Evolutionary conservation across 1,284 basidiomycete species (phyloP).

Genomic region (Termitomyces sp.): DNA sequence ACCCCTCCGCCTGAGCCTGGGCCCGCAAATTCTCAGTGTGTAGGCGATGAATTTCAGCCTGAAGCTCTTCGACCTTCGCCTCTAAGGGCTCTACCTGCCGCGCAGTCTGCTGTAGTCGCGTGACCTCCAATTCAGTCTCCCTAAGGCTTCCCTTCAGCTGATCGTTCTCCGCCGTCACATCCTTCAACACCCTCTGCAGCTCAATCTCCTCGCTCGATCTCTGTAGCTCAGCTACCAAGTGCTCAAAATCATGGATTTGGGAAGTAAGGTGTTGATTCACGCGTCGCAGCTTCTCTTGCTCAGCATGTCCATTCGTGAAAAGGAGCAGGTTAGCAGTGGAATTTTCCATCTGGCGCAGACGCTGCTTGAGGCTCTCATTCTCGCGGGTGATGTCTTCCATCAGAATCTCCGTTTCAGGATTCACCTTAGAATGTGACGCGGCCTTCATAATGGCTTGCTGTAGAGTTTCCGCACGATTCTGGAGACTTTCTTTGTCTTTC

Average conservation of each 20-base stretch:
- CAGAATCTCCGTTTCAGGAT: constrained; percentile 20
- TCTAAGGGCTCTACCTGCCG: constrained; percentile 21
- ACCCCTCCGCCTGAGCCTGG: constrained; percentile 19
- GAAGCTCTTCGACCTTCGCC: constrained; percentile 23
- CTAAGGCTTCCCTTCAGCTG: constrained; percentile 14
- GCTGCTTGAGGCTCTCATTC: constrained; percentile 28
- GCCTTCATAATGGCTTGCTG: constrained; percentile 27
- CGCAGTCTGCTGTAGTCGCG: constrained; percentile 3
- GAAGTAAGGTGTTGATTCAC: constrained; percentile 12
- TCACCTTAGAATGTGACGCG: constrained; percentile 21
- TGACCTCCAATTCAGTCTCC: constrained; percentile 8
- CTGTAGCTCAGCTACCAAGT: constrained; percentile 15
- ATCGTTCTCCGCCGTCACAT: constrained; percentile 20
- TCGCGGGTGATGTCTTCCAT: constrained; percentile 26
- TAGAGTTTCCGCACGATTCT: constrained; percentile 23
- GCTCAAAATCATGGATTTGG: constrained; percentile 16
- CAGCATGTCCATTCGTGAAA: constrained; percentile 15
- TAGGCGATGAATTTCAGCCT: constrained; percentile 14
- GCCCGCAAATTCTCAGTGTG: constrained; percentile 9
- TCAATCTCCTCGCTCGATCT: constrained; percentile 17
- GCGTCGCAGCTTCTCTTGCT: constrained; percentile 13
- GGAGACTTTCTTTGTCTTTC: constrained; percentile 17
- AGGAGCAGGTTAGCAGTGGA: constrained; percentile 23
- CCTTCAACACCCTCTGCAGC: constrained; percentile 15
- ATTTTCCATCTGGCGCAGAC: constrained; percentile 24